Conservation (phyloP, 2,329 filamentous ascomycete species). For the Aspergillus transmontanensis region DNA sequence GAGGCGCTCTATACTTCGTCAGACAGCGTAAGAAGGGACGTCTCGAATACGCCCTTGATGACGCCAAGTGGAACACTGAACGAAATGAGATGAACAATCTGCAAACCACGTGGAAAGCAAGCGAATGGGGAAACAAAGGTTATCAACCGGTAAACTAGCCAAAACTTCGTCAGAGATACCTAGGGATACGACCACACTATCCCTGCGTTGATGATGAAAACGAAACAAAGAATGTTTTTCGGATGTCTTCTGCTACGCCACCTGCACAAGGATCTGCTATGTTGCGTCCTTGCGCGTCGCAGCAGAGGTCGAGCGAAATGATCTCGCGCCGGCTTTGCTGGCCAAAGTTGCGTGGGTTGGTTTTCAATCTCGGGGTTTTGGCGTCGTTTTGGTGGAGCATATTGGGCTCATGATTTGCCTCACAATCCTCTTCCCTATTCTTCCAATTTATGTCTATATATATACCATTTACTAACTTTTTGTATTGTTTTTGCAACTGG, state of each 20-base stretch:
- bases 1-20: conserved; percentile 51
- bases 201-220: conserved; percentile 16
- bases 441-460: conserved; percentile 8
- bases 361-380: conserved; percentile 5
- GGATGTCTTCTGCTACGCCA: conserved; percentile 8
- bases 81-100: conserved; percentile 42
- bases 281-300: conserved; percentile 4
- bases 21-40: conserved; percentile 54
- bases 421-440: not conserved
- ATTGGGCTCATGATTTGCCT: conserved; percentile 10
- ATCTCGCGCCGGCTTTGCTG: conserved; percentile 22
- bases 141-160: conserved; percentile 31
- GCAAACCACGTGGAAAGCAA: conserved; percentile 43
- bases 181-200: conserved; percentile 7
- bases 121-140: conserved; percentile 33
- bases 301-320: conserved; percentile 9
- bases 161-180: not conserved
- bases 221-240: conserved; percentile 8
- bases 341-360: conserved; percentile 19
- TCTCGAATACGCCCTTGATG: conserved; percentile 50
- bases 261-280: conserved; percentile 9
- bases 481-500: conserved; percentile 6
- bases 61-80: conserved; percentile 48
- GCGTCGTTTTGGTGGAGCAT: conserved; percentile 10
- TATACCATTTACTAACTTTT: conserved; percentile 10